A percentile compares a stretch with the other conserved stretches of the same genome.
Conservation (phyloP, 2,329 filamentous ascomycete genomes). For the Stylonectria norvegica region DNA sequence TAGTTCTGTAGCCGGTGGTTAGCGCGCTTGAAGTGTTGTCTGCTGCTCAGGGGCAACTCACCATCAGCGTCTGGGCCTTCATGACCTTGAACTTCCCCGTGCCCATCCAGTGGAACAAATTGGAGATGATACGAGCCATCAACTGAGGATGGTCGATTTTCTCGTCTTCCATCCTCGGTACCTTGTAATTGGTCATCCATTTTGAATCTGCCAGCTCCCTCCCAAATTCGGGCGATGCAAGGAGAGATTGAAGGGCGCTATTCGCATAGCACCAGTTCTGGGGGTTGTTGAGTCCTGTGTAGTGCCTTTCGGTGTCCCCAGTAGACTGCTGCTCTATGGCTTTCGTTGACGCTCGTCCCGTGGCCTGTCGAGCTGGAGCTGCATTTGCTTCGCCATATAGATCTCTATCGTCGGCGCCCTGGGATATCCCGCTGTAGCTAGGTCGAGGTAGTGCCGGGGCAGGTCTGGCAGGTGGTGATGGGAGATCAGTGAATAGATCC, state of each 20-base stretch:
- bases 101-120: constrained; percentile 56
- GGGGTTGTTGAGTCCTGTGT: constrained; percentile 73
- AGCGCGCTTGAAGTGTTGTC: constrained; percentile 10
- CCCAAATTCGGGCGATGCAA: constrained; percentile 67
- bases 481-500: constrained; percentile 46
- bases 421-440: constrained; percentile 74
- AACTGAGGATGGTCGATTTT: constrained; percentile 53
- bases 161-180: constrained; percentile 61
- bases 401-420: constrained; percentile 35
- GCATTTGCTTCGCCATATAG: constrained; percentile 40
- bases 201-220: constrained; percentile 57
- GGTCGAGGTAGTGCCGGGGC: constrained; percentile 63
- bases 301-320: constrained; percentile 23
- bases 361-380: constrained; percentile 34
- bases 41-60: constrained; percentile 32
- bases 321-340: constrained; percentile 47
- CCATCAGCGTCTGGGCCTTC: constrained; percentile 55
- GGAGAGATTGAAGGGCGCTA: constrained; percentile 79
- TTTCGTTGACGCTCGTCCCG: constrained; percentile 36
- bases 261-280: constrained; percentile 89
- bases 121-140: constrained; percentile 57
- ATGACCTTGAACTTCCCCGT: constrained; percentile 49
- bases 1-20: constrained; percentile 48
- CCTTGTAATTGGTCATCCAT: constrained; percentile 63
- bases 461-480: constrained; percentile 61